Evolutionary conservation across 2,329 filamentous ascomycete genomes (phyloP).

Genomic region (Lachnellula cervina): DNA sequence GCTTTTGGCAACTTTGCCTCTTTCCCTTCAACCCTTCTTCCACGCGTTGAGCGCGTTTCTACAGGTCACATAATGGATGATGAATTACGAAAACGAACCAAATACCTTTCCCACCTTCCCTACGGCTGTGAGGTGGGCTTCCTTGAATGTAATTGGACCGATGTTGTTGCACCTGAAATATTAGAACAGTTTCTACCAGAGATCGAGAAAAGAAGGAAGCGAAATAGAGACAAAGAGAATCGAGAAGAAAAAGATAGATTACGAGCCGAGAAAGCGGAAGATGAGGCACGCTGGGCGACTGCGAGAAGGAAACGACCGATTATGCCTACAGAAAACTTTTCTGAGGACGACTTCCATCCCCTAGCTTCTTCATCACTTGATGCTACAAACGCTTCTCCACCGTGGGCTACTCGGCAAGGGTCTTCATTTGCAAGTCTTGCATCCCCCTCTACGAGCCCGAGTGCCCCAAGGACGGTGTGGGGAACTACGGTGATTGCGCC

Average conservation of each 20-base stretch:
- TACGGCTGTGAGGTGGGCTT: conserved; percentile 69
- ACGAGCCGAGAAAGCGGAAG: conserved; percentile 63
- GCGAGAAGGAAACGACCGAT: conserved; percentile 52
- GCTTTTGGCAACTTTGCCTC: conserved; percentile 63
- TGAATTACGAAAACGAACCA: conserved; percentile 63
- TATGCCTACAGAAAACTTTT: conserved; percentile 43
- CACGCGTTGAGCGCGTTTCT: conserved; percentile 65
- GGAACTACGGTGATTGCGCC: conserved; percentile 68
- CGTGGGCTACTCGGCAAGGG: conserved; percentile 51
- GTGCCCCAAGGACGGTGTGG: conserved; percentile 78
- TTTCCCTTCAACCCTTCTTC: conserved; percentile 66
- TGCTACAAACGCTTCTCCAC: conserved; percentile 42
- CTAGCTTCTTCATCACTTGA: conserved; percentile 46
- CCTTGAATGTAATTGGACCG: conserved; percentile 71
- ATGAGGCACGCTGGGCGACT: conserved; percentile 58
- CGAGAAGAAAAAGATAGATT: conserved; percentile 66
- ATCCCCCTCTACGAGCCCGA: conserved; percentile 76
- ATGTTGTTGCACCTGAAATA: conserved; percentile 57
- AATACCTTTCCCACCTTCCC: conserved; percentile 66
- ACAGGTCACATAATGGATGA: conserved; percentile 69
- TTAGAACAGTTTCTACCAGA: conserved; percentile 58
- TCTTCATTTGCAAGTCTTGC: conserved; percentile 65
- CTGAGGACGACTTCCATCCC: conserved; percentile 60
- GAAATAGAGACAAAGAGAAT: conserved; percentile 62
- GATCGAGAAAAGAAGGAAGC: conserved; percentile 57